Evolutionary conservation across 1,284 basidiomycete genomes (phyloP).

Genomic region (Psilocybe mexicana): DNA sequence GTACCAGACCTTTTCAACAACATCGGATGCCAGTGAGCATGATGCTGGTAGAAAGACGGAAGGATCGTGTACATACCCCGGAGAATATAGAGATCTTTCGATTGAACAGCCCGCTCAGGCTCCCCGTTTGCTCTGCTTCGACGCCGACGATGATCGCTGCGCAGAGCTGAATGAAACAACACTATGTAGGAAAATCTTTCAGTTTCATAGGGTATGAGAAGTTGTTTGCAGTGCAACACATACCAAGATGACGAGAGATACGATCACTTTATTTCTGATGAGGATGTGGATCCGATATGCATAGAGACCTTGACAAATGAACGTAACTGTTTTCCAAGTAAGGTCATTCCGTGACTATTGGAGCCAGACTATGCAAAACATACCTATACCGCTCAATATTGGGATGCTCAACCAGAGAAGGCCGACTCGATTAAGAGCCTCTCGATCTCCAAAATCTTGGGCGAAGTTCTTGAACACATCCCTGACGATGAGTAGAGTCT

Average conservation of each 20-base stretch:
- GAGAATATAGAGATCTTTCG: background rate
- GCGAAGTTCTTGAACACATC: constrained; percentile 4
- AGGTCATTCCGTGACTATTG: background rate
- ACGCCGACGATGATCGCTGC: constrained; percentile 1
- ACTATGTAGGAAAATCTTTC: background rate
- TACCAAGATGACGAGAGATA: constrained; percentile 6
- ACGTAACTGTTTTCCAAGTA: constrained; percentile 3
- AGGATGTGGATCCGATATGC: constrained; percentile 13
- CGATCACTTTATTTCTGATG: background rate
- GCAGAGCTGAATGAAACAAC: background rate
- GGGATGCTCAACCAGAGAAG: constrained; percentile 11
- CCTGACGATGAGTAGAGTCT: constrained; percentile 11
- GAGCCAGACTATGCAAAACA: background rate
- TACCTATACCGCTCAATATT: constrained; percentile 10
- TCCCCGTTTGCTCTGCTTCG: background rate
- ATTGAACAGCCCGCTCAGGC: background rate
- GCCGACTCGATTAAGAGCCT: constrained; percentile 6
- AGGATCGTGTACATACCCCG: background rate
- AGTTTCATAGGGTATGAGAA: too few relatives aligned
- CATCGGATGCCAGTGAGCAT: background rate
- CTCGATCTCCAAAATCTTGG: constrained; percentile 5
- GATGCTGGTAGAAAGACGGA: background rate
- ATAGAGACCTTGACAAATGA: constrained; percentile 13
- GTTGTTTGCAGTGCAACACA: background rate
- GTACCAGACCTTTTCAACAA: constrained; percentile 11